Conservation (phyloP, 768 basidiomycete genomes). For the Trichaptum fuscoviolaceum region DNA sequence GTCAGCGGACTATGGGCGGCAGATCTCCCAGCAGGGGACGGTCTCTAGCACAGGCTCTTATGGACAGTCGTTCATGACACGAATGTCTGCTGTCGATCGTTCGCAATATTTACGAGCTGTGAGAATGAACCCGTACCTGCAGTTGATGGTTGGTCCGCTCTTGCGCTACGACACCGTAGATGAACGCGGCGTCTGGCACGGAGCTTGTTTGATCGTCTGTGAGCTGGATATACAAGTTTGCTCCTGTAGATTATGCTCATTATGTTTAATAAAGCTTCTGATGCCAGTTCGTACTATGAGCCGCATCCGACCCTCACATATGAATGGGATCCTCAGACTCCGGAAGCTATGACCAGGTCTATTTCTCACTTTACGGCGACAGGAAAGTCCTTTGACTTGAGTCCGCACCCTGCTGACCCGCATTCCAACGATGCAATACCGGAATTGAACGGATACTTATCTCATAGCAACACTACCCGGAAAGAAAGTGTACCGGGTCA, state of each 20-base stretch:
- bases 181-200: constrained; percentile 74
- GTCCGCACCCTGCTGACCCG: constrained; percentile 73
- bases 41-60: background rate
- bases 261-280: constrained; percentile 48
- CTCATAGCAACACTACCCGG: constrained; percentile 21
- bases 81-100: constrained; percentile 58
- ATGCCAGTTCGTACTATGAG: constrained; percentile 73
- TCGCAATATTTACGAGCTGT: constrained; percentile 52
- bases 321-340: constrained; percentile 63
- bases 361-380: constrained; percentile 12
- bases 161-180: constrained; percentile 88
- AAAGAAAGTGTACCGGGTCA: constrained; percentile 49
- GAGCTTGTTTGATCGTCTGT: constrained; percentile 87
- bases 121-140: constrained; percentile 74
- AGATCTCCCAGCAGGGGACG: background rate
- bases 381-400: constrained; percentile 47
- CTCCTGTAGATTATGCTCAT: constrained; percentile 6
- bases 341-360: constrained; percentile 10
- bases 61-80: constrained; percentile 23
- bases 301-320: constrained; percentile 66
- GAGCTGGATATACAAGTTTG: constrained; percentile 28
- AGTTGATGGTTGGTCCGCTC: constrained; percentile 90
- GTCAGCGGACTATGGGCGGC: background rate
- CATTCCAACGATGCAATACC: constrained; percentile 35
- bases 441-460: constrained; percentile 17